Percentiles rank a stretch among this genome's conserved stretches.
Conservation (phyloP, 768 basidiomycete genomes). For the Phaeolepiota aurea region DNA sequence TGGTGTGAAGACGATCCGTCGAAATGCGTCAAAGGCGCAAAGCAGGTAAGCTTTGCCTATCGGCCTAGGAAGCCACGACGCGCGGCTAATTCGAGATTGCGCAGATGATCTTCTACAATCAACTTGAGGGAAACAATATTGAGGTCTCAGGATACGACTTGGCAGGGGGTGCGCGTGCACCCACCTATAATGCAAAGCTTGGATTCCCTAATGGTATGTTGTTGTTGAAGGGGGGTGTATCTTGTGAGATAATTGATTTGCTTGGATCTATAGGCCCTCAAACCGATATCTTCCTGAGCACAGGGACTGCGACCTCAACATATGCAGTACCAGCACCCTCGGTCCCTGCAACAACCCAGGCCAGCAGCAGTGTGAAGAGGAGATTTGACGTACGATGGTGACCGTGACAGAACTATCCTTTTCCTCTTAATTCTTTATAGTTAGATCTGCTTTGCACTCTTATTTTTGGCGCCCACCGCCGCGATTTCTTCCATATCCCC, state of each 20-base stretch:
- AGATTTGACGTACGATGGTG: too few species aligned
- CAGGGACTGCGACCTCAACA: background rate
- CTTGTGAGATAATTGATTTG: too few species aligned
- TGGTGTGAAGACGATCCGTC: conserved; percentile 29
- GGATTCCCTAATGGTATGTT: conserved; percentile 14
- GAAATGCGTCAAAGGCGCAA: conserved; percentile 27
- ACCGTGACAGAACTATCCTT: too few species aligned
- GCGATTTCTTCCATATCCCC: too few species aligned
- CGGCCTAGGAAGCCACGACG: too few species aligned
- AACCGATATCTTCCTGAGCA: conserved; percentile 11
- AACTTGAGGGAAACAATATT: conserved; percentile 19
- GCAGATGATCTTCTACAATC: conserved; percentile 18
- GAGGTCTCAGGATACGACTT: conserved; percentile 21
- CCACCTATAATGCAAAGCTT: conserved; percentile 13
- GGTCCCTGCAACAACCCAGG: too few species aligned
- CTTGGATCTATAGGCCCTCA: conserved; percentile 8
- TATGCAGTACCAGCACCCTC: background rate
- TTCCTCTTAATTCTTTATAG: too few species aligned
- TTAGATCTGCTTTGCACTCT: too few species aligned
- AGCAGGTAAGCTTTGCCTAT: conserved; percentile 19
- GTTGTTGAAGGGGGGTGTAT: too few species aligned
- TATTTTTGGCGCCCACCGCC: too few species aligned
- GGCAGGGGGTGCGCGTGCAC: conserved; percentile 25
- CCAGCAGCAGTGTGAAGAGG: too few species aligned
- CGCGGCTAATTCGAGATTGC: too few species aligned